Conservation (phyloP, 805 yeast species). For the Ogataea thermomethanolica region DNA sequence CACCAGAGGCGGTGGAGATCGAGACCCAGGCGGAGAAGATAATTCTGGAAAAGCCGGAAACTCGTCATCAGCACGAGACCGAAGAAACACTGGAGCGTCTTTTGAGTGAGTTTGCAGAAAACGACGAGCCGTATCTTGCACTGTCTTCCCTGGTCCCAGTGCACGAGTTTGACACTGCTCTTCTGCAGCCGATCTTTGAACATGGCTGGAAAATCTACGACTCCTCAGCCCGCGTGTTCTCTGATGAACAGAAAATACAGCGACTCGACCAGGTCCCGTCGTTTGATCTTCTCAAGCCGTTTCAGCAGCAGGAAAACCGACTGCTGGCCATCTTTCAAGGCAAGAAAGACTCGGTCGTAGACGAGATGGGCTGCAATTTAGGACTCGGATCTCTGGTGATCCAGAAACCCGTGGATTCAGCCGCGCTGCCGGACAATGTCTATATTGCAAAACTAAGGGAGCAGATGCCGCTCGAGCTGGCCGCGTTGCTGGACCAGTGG, state of each 20-base stretch:
- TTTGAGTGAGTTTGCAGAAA: background rate
- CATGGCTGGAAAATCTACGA: conserved; percentile 17
- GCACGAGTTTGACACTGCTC: background rate
- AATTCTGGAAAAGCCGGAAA: background rate
- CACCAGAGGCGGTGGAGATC: no score
- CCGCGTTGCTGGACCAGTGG: conserved; percentile 19
- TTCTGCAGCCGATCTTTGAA: background rate
- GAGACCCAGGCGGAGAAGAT: no score
- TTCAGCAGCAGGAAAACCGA: conserved; percentile 1
- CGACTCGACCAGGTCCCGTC: background rate
- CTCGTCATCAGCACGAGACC: background rate
- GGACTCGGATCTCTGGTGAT: conserved; percentile 13
- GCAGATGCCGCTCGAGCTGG: conserved; percentile 9
- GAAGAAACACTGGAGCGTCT: background rate
- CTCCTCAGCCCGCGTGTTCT: conserved; percentile 11
- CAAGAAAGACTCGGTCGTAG: background rate
- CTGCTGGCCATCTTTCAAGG: conserved; percentile 1
- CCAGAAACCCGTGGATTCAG: background rate
- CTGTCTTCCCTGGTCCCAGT: background rate
- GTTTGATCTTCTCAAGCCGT: conserved; percentile 5
- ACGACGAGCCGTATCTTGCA: background rate
- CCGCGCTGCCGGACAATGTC: background rate
- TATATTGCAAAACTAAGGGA: conserved; percentile 3
- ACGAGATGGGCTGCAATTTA: conserved; percentile 2
- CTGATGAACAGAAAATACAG: conserved; percentile 8